A percentile compares a stretch with the other conserved stretches of the same genome.
Evolutionary conservation across 2,329 filamentous ascomycete genomes (phyloP).

Genomic region (Orbilia quercus): DNA sequence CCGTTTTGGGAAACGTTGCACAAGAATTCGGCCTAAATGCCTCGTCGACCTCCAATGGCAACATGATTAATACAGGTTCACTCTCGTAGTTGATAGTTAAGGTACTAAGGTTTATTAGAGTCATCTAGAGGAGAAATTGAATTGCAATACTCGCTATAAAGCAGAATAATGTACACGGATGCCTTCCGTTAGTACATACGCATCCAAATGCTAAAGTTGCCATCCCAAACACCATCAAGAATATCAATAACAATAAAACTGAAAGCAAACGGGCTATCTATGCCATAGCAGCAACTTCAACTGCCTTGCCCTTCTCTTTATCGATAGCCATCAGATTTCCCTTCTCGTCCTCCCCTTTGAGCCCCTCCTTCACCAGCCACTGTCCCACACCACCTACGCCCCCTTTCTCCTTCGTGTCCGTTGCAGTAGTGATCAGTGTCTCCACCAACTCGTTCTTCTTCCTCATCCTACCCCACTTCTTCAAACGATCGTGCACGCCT

Average conservation of each 20-base stretch:
- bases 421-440: constrained; percentile 1
- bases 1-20: constrained; percentile 19
- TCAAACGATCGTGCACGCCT: constrained; percentile 43
- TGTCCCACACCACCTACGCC: constrained; percentile 4
- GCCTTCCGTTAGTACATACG: not conserved
- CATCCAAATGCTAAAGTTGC: constrained; percentile 16
- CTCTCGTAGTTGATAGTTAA: too few relatives aligned
- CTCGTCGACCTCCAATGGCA: not conserved
- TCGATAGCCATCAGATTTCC: constrained; percentile 42
- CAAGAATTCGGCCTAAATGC: not conserved
- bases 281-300: not conserved
- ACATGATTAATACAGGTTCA: too few relatives aligned
- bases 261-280: too few relatives aligned
- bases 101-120: too few relatives aligned
- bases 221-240: constrained; percentile 26
- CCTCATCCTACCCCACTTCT: constrained; percentile 49
- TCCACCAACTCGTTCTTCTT: constrained; percentile 33
- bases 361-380: constrained; percentile 34
- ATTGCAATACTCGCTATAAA: constrained; percentile 21
- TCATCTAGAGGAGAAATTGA: too few relatives aligned
- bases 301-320: constrained; percentile 14
- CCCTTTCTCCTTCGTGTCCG: constrained; percentile 10
- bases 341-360: constrained; percentile 30
- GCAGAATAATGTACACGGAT: constrained; percentile 31
- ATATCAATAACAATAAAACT: not conserved